Percentiles rank a stretch among this genome's conserved stretches.
Evolutionary conservation across 495 filamentous ascomycete genomes (phyloP).

Genomic region (Xanthoparmelia taractica): DNA sequence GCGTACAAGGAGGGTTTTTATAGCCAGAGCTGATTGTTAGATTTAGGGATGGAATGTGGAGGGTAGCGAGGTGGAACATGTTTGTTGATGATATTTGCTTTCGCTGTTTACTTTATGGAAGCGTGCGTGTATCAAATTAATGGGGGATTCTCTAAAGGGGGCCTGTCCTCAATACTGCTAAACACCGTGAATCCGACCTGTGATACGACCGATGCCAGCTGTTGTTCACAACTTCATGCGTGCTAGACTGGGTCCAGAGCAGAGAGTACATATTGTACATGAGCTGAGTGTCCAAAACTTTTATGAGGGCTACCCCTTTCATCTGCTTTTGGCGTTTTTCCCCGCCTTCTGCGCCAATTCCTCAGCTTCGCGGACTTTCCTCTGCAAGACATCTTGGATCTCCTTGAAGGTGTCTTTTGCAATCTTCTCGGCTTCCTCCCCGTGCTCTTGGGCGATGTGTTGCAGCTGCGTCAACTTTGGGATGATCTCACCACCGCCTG

Average conservation of each 20-base stretch:
- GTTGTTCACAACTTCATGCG: neutral
- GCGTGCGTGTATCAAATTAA: neutral
- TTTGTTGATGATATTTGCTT: neutral
- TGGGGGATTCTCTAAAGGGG: neutral
- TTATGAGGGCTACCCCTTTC: neutral
- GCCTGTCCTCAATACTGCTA: neutral
- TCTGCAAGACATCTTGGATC: conserved; percentile 39
- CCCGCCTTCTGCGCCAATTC: conserved; percentile 36
- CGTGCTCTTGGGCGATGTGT: conserved; percentile 48
- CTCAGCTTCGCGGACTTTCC: conserved; percentile 36
- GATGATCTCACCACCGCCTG: conserved; percentile 46
- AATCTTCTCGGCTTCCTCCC: conserved; percentile 52
- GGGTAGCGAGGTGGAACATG: neutral
- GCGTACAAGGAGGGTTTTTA: neutral
- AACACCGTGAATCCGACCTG: neutral
- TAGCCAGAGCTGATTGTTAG: neutral
- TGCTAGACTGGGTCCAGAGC: neutral
- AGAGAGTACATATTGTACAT: neutral
- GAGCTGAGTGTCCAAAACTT: neutral
- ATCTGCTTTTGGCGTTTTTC: conserved; percentile 22
- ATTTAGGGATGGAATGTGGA: neutral
- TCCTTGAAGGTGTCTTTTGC: conserved; percentile 52
- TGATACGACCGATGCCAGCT: neutral
- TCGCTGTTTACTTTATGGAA: neutral
- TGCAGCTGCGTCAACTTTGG: conserved; percentile 48